Conservation (phyloP, 306 rosid genomes). For the Comarum palustre region DNA sequence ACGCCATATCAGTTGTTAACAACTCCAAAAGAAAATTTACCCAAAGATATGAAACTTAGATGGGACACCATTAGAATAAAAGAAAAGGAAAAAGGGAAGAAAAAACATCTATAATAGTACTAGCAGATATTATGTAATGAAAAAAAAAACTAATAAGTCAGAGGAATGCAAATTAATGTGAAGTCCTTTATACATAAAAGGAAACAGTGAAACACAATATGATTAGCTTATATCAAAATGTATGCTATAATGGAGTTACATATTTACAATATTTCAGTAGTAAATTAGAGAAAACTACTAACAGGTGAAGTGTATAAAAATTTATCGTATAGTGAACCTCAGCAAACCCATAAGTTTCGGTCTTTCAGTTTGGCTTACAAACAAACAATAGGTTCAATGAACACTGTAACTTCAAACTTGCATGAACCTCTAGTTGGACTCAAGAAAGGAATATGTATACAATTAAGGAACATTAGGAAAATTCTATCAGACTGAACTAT, state of each 20-base stretch:
- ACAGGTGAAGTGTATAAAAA: neutral
- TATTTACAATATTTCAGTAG: neutral
- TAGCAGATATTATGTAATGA: neutral
- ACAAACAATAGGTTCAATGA: slow-evolving; percentile 9
- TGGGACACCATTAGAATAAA: neutral
- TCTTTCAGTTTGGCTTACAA: neutral
- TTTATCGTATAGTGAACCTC: neutral
- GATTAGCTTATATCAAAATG: slow-evolving; percentile 11
- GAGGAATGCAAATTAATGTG: neutral
- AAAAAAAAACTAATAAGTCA: neutral
- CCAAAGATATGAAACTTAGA: neutral
- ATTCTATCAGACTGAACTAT: neutral
- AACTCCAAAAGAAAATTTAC: neutral
- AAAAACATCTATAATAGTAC: neutral
- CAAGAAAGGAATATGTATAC: neutral
- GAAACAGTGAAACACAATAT: neutral
- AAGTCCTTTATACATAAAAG: slow-evolving; percentile 16
- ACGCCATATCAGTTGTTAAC: neutral
- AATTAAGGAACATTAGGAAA: neutral
- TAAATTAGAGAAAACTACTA: neutral
- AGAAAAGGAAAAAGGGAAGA: too few species aligned
- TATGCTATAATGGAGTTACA: neutral
- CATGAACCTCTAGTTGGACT: neutral
- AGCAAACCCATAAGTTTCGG: neutral
- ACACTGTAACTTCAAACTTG: neutral